phyloP scores from a whole-genome alignment of 345 rosid species.

The Bruguiera gymnorhiza region DNA sequence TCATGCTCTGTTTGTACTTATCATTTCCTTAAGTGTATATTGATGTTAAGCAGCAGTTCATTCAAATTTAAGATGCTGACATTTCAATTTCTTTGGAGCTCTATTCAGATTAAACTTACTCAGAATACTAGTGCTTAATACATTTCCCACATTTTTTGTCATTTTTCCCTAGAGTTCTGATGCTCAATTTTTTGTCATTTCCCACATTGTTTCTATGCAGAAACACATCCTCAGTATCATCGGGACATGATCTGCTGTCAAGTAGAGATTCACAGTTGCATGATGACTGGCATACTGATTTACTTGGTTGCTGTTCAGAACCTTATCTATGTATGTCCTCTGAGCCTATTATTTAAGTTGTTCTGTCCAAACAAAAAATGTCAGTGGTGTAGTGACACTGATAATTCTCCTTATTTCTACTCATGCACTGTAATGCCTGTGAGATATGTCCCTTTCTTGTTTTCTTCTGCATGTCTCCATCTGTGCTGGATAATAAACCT shows the following conservation, averaged over 20 bases:
- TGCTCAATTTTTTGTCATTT: too few species aligned
- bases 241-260: constrained; percentile 67
- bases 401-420: neutral
- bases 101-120: too few species aligned
- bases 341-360: constrained; percentile 2
- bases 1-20: neutral
- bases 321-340: constrained; percentile 76
- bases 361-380: neutral
- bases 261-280: constrained; percentile 45
- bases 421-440: neutral
- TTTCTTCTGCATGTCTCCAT: neutral
- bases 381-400: neutral
- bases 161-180: neutral
- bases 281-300: constrained; percentile 91
- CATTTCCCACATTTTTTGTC: neutral
- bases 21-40: constrained; percentile 3
- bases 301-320: constrained; percentile 93
- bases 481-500: neutral
- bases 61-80: neutral
- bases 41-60: neutral
- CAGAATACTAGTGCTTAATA: neutral
- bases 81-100: neutral
- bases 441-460: neutral
- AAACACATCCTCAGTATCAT: constrained; percentile 66
- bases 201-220: constrained; percentile 53